phyloP scores from a whole-genome alignment of 2,329 filamentous ascomycete species.

The Endoconidiophora laricicola region DNA sequence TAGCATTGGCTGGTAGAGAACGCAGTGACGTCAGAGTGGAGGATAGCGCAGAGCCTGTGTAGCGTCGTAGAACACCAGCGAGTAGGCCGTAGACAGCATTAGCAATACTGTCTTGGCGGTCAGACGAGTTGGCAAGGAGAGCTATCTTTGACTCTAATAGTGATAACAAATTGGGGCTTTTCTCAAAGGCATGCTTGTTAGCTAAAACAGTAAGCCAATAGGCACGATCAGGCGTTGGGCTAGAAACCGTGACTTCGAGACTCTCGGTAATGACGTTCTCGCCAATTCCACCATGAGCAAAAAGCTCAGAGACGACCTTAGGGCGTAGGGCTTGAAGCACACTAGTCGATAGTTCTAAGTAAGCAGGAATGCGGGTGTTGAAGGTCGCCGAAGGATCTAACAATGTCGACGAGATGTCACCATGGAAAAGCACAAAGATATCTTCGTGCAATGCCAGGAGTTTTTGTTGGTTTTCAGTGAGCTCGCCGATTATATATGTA shows the following conservation, averaged over 20 bases:
- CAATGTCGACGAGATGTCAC: constrained; percentile 6
- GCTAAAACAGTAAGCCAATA: constrained; percentile 25
- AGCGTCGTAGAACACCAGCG: constrained; percentile 23
- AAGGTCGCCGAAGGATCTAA: background rate
- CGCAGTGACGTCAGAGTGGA: constrained; percentile 22
- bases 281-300: constrained; percentile 20
- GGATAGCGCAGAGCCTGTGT: constrained; percentile 21
- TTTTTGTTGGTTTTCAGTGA: constrained; percentile 23
- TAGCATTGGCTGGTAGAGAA: constrained; percentile 20
- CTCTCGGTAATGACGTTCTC: constrained; percentile 19
- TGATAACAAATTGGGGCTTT: constrained; percentile 12
- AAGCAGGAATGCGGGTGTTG: background rate
- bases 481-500: constrained; percentile 22
- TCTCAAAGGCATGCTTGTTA: constrained; percentile 29
- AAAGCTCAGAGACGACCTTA: constrained; percentile 22
- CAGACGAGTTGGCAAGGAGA: constrained; percentile 1
- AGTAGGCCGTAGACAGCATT: constrained; percentile 18
- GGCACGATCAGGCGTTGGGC: background rate
- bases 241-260: background rate
- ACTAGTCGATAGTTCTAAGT: constrained; percentile 21
- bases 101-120: background rate
- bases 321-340: constrained; percentile 23
- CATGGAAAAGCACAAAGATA: constrained; percentile 24
- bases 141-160: constrained; percentile 14
- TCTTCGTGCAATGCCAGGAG: constrained; percentile 20